Conservation (phyloP, 371 early-diverging fungal genomes). For the Basidiobolus meristosporus region DNA sequence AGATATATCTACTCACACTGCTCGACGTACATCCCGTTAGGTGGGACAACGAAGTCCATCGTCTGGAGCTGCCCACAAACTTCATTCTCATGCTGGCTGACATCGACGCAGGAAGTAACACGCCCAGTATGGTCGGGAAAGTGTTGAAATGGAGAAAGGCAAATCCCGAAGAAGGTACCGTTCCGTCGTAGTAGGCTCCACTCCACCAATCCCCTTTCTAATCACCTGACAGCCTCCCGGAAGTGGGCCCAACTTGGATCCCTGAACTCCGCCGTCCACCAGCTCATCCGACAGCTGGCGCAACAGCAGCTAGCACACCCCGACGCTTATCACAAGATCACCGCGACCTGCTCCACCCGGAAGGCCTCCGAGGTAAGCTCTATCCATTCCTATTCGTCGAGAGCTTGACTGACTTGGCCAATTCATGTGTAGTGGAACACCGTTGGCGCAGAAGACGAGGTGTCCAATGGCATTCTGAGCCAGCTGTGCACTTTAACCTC, state of each 20-base stretch:
- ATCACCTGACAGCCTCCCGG: neutral
- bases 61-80: slow-evolving; percentile 49
- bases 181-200: slow-evolving; percentile 1
- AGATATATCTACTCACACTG: too few species aligned
- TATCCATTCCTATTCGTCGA: too few species aligned
- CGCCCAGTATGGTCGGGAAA: slow-evolving; percentile 76
- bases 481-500: neutral
- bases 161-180: slow-evolving; percentile 28
- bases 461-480: neutral
- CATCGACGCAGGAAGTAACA: slow-evolving; percentile 81
- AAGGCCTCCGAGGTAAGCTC: too few species aligned
- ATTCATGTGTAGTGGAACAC: too few species aligned
- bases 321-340: too few species aligned
- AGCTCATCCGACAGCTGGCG: slow-evolving; percentile 7
- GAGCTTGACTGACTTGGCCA: too few species aligned
- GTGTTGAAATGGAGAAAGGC: slow-evolving; percentile 68
- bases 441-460: slow-evolving; percentile 1
- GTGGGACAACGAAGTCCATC: slow-evolving; percentile 54
- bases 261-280: slow-evolving; percentile 8
- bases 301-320: neutral
- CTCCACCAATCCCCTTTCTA: too few species aligned
- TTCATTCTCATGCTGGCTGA: slow-evolving; percentile 71
- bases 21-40: slow-evolving; percentile 5
- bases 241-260: slow-evolving; percentile 5
- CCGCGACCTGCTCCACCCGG: too few species aligned